phyloP scores from a whole-genome alignment of 1,284 basidiomycete genomes.

The Ceratobasidium sp. region DNA sequence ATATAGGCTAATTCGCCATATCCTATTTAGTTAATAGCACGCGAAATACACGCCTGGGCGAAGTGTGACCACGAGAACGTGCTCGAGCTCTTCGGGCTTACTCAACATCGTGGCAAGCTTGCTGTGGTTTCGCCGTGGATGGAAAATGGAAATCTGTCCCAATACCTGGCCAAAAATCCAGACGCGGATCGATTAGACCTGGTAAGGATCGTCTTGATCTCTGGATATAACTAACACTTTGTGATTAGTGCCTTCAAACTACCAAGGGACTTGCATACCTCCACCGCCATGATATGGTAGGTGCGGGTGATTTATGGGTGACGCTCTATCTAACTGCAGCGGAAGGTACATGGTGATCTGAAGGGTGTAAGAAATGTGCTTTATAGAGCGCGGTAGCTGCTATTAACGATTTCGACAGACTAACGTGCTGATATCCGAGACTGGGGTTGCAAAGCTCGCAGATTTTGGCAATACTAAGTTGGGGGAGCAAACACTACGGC shows the following conservation, averaged over 20 bases:
- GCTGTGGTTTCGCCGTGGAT: neutral
- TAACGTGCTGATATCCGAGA: neutral
- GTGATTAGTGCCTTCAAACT: neutral
- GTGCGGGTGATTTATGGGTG: neutral
- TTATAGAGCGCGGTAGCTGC: neutral
- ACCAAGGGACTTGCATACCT: neutral
- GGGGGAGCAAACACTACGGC: neutral
- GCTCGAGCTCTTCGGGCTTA: neutral
- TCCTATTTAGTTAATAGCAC: neutral
- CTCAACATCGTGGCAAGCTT: neutral
- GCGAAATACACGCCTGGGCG: neutral
- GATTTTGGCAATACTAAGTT: neutral
- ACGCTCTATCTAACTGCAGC: neutral
- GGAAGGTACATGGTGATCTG: constrained; percentile 25
- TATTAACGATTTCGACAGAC: neutral
- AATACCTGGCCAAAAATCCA: neutral
- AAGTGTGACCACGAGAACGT: constrained; percentile 9
- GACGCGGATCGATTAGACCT: neutral
- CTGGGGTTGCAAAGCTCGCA: neutral
- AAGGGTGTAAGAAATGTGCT: constrained; percentile 9
- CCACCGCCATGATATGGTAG: neutral
- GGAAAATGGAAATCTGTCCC: neutral
- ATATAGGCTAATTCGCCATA: neutral
- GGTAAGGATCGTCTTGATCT: neutral
- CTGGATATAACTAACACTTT: neutral